phyloP scores from a whole-genome alignment of 2,329 filamentous ascomycete genomes.

The Cryphonectria japonica region DNA sequence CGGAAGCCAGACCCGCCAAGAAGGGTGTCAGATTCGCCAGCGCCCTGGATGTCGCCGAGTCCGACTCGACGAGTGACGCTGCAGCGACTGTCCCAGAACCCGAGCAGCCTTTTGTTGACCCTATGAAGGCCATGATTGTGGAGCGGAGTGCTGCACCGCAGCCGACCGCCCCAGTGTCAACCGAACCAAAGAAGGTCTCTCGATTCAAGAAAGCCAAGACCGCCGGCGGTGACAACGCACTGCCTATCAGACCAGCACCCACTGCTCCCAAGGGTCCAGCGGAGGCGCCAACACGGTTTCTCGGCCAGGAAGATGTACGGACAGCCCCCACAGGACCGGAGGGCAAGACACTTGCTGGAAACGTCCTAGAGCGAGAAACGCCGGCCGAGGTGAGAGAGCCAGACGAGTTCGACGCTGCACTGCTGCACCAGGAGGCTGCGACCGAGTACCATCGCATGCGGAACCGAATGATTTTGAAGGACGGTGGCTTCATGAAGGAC shows the following conservation, averaged over 20 bases:
- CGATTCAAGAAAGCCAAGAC: constrained; percentile 53
- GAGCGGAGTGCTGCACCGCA: constrained; percentile 35
- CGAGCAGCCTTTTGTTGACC: constrained; percentile 32
- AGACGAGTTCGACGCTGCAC: constrained; percentile 71
- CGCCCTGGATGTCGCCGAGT: constrained; percentile 68
- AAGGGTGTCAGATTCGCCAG: constrained; percentile 85
- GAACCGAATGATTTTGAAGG: constrained; percentile 79
- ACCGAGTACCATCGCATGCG: constrained; percentile 82
- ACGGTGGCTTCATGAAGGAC: constrained; percentile 80
- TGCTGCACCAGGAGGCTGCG: constrained; percentile 77
- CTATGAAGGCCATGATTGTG: constrained; percentile 33
- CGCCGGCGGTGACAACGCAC: constrained; percentile 30
- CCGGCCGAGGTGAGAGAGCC: constrained; percentile 45
- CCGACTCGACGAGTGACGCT: constrained; percentile 37
- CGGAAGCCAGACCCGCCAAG: constrained; percentile 41
- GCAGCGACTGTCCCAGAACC: constrained; percentile 34
- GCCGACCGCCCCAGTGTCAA: constrained; percentile 22
- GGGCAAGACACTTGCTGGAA: constrained; percentile 62
- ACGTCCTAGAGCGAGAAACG: constrained; percentile 58
- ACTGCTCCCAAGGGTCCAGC: constrained; percentile 46
- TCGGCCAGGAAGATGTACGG: constrained; percentile 39
- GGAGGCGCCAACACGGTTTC: constrained; percentile 47
- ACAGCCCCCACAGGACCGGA: constrained; percentile 54
- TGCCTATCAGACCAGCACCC: constrained; percentile 14
- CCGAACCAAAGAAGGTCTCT: constrained; percentile 48